Conservation (phyloP, 2,329 filamentous ascomycete species). For the Bipolaris cookei region DNA sequence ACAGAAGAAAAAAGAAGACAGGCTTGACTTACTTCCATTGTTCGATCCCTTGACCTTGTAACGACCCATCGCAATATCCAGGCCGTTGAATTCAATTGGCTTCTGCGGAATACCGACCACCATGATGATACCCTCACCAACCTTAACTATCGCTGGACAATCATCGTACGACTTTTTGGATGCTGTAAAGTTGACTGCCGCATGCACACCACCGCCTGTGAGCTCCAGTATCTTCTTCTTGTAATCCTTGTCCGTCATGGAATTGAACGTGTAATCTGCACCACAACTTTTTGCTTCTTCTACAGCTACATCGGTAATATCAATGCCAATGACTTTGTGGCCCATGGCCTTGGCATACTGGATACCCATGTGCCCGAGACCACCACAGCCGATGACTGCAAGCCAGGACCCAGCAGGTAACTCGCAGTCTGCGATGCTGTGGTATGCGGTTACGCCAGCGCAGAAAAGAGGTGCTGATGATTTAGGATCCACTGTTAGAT, state of each 20-base stretch:
- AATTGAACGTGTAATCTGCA: conserved; percentile 43
- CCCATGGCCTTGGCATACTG: conserved; percentile 46
- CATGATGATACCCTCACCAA: conserved; percentile 43
- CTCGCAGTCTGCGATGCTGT: conserved; percentile 39
- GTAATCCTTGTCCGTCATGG: conserved; percentile 37
- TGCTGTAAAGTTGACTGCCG: conserved; percentile 43
- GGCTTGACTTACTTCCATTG: conserved; percentile 40
- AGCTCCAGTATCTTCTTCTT: conserved; percentile 39
- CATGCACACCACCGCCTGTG: conserved; percentile 38
- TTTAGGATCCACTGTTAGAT: conserved; percentile 32
- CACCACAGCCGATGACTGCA: conserved; percentile 40
- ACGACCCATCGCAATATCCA: conserved; percentile 41
- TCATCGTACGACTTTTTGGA: conserved; percentile 44
- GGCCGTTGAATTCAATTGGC: conserved; percentile 39
- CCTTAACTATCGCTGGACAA: conserved; percentile 39
- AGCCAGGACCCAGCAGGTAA: conserved; percentile 39
- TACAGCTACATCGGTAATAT: conserved; percentile 39
- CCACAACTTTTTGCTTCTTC: conserved; percentile 41
- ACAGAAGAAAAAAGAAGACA: not conserved
- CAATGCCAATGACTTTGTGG: conserved; percentile 40
- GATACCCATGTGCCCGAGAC: conserved; percentile 43
- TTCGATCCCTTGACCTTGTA: conserved; percentile 41
- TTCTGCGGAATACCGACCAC: conserved; percentile 44
- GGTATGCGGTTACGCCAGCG: conserved; percentile 41
- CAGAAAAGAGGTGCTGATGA: conserved; percentile 40